Base-by-base conservation (phyloP, 768 basidiomycete genomes). In the Xerocomus spinulosus region DNA sequence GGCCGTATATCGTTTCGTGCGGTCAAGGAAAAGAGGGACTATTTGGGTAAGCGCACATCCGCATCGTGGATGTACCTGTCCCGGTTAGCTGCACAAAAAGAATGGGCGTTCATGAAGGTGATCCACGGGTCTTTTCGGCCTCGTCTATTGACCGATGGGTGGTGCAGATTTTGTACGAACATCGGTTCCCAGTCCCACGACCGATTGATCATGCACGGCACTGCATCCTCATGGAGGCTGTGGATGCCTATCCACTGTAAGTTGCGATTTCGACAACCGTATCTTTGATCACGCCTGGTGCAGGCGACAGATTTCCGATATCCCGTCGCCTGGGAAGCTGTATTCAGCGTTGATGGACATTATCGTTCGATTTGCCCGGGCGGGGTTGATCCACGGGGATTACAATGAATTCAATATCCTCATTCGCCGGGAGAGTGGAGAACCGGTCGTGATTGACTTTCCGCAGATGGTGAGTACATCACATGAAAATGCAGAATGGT, bases 41-140 rank as follows among this genome's bases (percentile, higher is more conserved):
- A 98, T 64, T 73, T 99, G 46, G 92, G 94, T 20, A 95, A 93
- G 67, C 80, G 96, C 34, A 92, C 92, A 68, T 90, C 87, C 15
- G 95, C 96, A 1, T 91, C 91, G 15, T 99, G 96, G 96, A 96
- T 98, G 93, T 98, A 97, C 70, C 91, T 99, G 90, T 94, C 92
- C 18, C 80, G 96, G 18, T 70, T 99, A 38, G 87, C 94, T 15
- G 96, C 96, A 9, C 87, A 95, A 71, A 98, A 97, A 63, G 96
- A 99, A 65, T 99, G 85, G 80, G 92, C 91, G 2, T 99, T 98
- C 67, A 95, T 99, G 91, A 97, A 96, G 77, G 95, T 92, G 18
- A 23, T 38, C 18, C 26, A 28, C 10, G 26, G 26, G 10, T 28
- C n/a, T n/a, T n/a, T n/a, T 36, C 9, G 17, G 9, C 23, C 4